Evolutionary conservation across 306 rosid species (phyloP).

Genomic region (Crotalaria pallida): DNA sequence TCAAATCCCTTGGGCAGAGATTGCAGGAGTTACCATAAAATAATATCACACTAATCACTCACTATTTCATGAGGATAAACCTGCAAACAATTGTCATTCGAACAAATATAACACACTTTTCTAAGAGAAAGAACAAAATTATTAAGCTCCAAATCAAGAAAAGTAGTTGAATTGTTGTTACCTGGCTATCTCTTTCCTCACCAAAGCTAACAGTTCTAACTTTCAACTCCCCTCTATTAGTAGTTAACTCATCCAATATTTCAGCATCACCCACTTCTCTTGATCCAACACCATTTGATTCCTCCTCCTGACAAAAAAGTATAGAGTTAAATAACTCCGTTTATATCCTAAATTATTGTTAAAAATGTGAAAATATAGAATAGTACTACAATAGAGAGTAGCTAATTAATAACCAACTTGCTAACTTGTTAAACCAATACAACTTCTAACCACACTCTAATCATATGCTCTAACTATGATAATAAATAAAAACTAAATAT

Average conservation of each 20-base stretch:
- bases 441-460: not conserved
- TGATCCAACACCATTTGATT: conserved; percentile 21
- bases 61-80: conserved; percentile 27
- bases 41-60: not conserved
- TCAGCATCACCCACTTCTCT: conserved; percentile 55
- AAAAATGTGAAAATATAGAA: too few species aligned
- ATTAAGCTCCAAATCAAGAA: not conserved
- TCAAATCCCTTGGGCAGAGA: not conserved
- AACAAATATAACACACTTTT: not conserved
- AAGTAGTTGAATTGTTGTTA: conserved; percentile 9
- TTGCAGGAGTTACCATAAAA: not conserved
- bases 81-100: conserved; percentile 22
- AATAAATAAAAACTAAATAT: not conserved
- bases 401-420: not conserved
- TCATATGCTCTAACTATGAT: not conserved
- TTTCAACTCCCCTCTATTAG: conserved; percentile 81
- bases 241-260: conserved; percentile 70
- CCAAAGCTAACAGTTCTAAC: conserved; percentile 49
- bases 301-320: conserved; percentile 38
- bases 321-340: too few species aligned
- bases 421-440: not conserved
- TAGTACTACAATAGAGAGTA: too few species aligned
- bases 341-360: not conserved
- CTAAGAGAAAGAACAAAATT: not conserved
- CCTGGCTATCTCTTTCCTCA: conserved; percentile 61